Base-by-base conservation (phyloP, 2,329 filamentous ascomycete genomes). In the Colletotrichum aenigma region DNA sequence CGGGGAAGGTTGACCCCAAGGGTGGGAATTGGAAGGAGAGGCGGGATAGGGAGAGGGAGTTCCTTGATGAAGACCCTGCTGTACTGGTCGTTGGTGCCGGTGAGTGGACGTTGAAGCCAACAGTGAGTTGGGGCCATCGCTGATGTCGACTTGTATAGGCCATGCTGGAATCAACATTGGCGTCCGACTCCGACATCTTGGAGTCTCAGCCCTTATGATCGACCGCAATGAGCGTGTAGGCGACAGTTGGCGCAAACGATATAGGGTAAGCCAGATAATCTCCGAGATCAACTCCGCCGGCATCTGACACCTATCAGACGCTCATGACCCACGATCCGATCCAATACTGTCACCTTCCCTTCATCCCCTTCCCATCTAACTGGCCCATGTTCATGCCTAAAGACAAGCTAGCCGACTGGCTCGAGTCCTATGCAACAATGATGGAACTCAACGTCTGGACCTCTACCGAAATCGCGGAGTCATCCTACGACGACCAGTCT, bases 331-430 rank as follows among this genome's bases (percentile, higher is more conserved):
- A 95, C 78, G 93, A 94, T 78, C 92, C 92, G 0, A 90, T 94
- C 3, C 92, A 87, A 86, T 90, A 88, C 73, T 88, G 90, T 70
- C 89, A 92, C 79, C 84, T 94, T 85, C 91, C 93, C 0, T 94
- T 93, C 80, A 78, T 95, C 6, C 84, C 85, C 0, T 95, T 94
- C 80, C 93, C 93, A 0, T 80, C 87, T 0, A 88, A 88, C 68
- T 95, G 93, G 93, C 93, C 93, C 5, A 85, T 93, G 18, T 95
- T 93, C 81, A 94, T 92, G 0, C 92, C 93, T 7, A 94, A 94
- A 80, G 93, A 94, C 81, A 94, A 94, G 80, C 85, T 94, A 0
- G 93, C 88, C 2, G 91, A 94, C 58, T 95, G 91, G 84, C 92
- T 94, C 76, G 92, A 94, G 77, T 85, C 89, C 0, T 94, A 95